Evolutionary conservation across 1,139 yeast genomes (phyloP).

Genomic region (Wickerhamomyces sp.): DNA sequence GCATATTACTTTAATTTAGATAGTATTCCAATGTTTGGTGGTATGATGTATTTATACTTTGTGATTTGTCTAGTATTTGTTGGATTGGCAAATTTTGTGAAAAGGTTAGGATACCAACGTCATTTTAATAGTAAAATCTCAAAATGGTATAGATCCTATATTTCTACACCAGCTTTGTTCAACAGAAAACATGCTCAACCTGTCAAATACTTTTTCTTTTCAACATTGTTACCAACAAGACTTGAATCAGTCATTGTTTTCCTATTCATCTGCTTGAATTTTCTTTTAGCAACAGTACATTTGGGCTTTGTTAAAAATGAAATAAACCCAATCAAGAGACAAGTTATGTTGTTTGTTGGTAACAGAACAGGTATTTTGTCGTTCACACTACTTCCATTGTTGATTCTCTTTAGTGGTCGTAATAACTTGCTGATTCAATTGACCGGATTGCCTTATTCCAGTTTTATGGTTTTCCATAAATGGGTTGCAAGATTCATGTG

Average conservation of each 20-base stretch:
- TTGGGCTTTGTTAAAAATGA: slow-evolving; percentile 32
- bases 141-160: slow-evolving; percentile 16
- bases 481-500: slow-evolving; percentile 50
- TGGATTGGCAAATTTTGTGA: slow-evolving; percentile 5
- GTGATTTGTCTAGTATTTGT: slow-evolving; percentile 5
- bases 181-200: slow-evolving; percentile 10
- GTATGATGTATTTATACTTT: slow-evolving; percentile 8
- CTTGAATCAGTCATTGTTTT: slow-evolving; percentile 49
- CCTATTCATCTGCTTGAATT: slow-evolving; percentile 42
- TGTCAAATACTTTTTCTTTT: slow-evolving; percentile 3
- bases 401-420: slow-evolving; percentile 56
- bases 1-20: slow-evolving; percentile 11
- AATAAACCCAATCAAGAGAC: slow-evolving; percentile 26
- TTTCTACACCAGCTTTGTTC: slow-evolving; percentile 19
- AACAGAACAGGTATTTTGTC: slow-evolving; percentile 55
- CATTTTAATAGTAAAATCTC: slow-evolving; percentile 8
- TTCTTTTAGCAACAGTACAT: slow-evolving; percentile 38
- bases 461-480: slow-evolving; percentile 59
- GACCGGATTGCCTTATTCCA: slow-evolving; percentile 58
- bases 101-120: slow-evolving; percentile 13
- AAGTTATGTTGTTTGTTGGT: slow-evolving; percentile 48
- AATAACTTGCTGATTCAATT: slow-evolving; percentile 58
- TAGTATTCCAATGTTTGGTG: slow-evolving; percentile 7
- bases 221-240: slow-evolving; percentile 53
- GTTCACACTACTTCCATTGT: slow-evolving; percentile 42